A percentile compares a stretch with the other conserved stretches of the same genome.
These are phyloP conservation scores for Rhodamnia argentea DNA, from an alignment of 345 rosid species.

Conservation along the genomic window DNA sequence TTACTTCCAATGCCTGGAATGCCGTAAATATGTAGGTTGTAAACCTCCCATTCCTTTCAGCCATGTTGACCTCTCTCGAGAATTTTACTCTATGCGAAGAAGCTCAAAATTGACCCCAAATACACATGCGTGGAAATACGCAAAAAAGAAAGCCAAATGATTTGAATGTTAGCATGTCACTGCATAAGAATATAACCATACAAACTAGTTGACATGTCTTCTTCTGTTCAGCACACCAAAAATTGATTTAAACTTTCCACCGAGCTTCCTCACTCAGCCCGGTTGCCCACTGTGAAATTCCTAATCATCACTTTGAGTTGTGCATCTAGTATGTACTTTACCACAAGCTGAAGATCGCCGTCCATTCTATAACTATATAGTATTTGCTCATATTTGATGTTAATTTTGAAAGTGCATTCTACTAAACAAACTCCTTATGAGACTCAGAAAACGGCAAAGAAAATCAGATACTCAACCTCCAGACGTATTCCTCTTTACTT, in stretches of 20 bases:
- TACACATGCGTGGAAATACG: background rate
- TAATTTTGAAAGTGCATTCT: background rate
- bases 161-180: background rate
- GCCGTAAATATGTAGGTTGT: background rate
- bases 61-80: background rate
- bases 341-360: background rate
- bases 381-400: background rate
- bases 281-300: background rate
- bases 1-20: background rate
- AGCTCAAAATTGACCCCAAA: background rate
- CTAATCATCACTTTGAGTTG: background rate
- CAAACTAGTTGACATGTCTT: background rate
- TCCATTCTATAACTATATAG: background rate
- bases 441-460: background rate
- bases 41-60: background rate
- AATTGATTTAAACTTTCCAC: background rate
- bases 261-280: background rate
- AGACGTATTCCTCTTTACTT: background rate
- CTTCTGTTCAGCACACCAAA: background rate
- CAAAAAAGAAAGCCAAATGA: background rate
- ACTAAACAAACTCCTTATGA: background rate
- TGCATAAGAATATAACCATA: background rate
- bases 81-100: background rate
- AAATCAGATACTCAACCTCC: background rate
- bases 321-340: background rate